Percentiles rank a stretch among this genome's conserved stretches.
phyloP scores from a whole-genome alignment of 2,329 filamentous ascomycete genomes.

The Diplodia scrobiculata region DNA sequence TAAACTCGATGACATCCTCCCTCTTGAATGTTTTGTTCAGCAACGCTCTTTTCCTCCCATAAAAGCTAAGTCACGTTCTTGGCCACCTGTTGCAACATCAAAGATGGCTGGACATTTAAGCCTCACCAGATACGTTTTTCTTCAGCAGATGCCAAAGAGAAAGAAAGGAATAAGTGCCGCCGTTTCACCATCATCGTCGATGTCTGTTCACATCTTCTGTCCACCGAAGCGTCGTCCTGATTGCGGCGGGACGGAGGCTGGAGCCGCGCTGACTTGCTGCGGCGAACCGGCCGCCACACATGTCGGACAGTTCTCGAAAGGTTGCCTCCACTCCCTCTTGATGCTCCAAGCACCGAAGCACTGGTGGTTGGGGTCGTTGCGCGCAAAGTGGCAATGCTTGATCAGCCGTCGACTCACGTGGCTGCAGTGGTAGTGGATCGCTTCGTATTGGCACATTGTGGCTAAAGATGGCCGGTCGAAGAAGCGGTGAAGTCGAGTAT shows the following conservation, averaged over 20 bases:
- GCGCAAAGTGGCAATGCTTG: constrained; percentile 73
- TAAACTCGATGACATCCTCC: neutral
- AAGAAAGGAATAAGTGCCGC: neutral
- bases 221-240: constrained; percentile 4
- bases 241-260: neutral
- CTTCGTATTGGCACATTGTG: constrained; percentile 68
- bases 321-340: constrained; percentile 60
- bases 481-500: neutral
- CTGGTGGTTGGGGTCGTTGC: constrained; percentile 69
- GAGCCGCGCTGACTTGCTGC: neutral
- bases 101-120: neutral
- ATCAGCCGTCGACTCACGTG: constrained; percentile 63
- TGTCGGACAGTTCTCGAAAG: constrained; percentile 56
- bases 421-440: constrained; percentile 66
- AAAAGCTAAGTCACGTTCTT: neutral
- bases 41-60: constrained; percentile 19
- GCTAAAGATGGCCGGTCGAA: neutral
- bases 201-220: constrained; percentile 7
- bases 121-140: neutral
- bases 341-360: constrained; percentile 70
- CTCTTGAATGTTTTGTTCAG: neutral
- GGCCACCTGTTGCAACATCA: neutral
- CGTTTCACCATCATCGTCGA: neutral
- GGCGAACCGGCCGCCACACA: constrained; percentile 45
- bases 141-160: neutral